These are phyloP conservation scores for Blastobotrys arbuscula DNA, from an alignment of 1,139 yeast species.

Conservation along the genomic window DNA sequence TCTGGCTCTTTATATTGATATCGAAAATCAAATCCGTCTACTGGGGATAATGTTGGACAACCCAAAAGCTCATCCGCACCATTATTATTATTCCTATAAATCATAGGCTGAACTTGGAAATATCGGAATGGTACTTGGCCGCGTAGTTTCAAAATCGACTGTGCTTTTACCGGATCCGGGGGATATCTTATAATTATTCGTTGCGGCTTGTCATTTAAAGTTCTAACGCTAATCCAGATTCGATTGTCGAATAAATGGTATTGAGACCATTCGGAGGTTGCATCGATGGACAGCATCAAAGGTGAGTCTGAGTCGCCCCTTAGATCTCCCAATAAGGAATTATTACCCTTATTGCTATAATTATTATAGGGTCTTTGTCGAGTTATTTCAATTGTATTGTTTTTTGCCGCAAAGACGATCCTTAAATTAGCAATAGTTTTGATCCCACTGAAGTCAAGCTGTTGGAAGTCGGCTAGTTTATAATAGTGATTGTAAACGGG, in stretches of 20 bases:
- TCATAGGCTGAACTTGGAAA: slow-evolving; percentile 8
- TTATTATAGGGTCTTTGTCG: slow-evolving; percentile 10
- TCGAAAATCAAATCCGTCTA: slow-evolving; percentile 1
- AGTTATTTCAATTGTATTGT: background rate
- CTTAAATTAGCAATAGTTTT: slow-evolving; percentile 11
- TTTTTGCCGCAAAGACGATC: background rate
- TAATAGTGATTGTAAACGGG: slow-evolving; percentile 12
- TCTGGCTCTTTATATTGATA: slow-evolving; percentile 9
- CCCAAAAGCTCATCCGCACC: background rate
- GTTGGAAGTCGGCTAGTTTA: slow-evolving; percentile 10
- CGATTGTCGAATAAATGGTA: slow-evolving; percentile 30
- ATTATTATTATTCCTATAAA: background rate
- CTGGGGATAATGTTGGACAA: background rate
- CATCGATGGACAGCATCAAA: background rate
- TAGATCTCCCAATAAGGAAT: no score
- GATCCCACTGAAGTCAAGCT: background rate
- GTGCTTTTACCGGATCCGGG: background rate
- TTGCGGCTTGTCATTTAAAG: background rate
- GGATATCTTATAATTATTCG: slow-evolving; percentile 3
- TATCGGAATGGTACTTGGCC: slow-evolving; percentile 1
- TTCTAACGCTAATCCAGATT: slow-evolving; percentile 23
- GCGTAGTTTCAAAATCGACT: background rate
- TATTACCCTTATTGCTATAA: no score
- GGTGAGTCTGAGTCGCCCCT: background rate
- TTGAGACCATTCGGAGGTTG: slow-evolving; percentile 17